phyloP scores from a whole-genome alignment of 495 filamentous ascomycete species.

The Durotheca rogersii region DNA sequence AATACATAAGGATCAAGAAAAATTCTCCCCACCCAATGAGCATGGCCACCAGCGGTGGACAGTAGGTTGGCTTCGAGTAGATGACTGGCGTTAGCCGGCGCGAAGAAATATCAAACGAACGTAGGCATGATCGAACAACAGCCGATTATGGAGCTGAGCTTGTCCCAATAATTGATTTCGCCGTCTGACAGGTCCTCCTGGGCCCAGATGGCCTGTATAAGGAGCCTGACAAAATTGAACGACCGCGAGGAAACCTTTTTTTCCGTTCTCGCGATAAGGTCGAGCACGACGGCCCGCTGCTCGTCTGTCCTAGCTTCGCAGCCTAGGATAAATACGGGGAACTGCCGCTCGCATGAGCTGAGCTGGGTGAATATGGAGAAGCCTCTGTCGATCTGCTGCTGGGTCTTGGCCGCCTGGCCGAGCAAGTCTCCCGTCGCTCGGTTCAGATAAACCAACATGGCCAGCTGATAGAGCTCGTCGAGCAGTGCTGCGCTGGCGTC shows the following conservation, averaged over 20 bases:
- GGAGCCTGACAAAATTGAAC: slow-evolving; percentile 27
- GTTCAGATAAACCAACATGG: slow-evolving; percentile 37
- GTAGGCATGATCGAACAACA: slow-evolving; percentile 33
- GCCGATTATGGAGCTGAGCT: slow-evolving; percentile 34
- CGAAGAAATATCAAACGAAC: no score
- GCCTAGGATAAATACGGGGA: slow-evolving; percentile 43
- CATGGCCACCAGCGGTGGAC: no score
- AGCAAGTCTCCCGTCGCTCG: slow-evolving; percentile 29
- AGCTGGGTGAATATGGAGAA: slow-evolving; percentile 27
- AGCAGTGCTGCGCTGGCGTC: slow-evolving; percentile 6
- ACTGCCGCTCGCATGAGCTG: slow-evolving; percentile 34
- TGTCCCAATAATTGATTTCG: slow-evolving; percentile 35
- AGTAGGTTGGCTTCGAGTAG: no score
- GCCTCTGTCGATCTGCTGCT: slow-evolving; percentile 25
- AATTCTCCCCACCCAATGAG: no score
- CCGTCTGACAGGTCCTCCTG: slow-evolving; percentile 41
- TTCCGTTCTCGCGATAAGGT: slow-evolving; percentile 35
- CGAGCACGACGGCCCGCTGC: slow-evolving; percentile 34
- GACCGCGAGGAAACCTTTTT: slow-evolving; percentile 26
- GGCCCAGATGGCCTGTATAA: slow-evolving; percentile 40
- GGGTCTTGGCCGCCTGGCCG: slow-evolving; percentile 20
- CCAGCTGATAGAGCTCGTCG: slow-evolving; percentile 35
- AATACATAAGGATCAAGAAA: no score
- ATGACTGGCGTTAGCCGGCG: no score
- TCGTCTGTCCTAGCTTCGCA: slow-evolving; percentile 42